Evolutionary conservation across 2,329 filamentous ascomycete genomes (phyloP).

Genomic region (Ophiocordyceps sinensis): DNA sequence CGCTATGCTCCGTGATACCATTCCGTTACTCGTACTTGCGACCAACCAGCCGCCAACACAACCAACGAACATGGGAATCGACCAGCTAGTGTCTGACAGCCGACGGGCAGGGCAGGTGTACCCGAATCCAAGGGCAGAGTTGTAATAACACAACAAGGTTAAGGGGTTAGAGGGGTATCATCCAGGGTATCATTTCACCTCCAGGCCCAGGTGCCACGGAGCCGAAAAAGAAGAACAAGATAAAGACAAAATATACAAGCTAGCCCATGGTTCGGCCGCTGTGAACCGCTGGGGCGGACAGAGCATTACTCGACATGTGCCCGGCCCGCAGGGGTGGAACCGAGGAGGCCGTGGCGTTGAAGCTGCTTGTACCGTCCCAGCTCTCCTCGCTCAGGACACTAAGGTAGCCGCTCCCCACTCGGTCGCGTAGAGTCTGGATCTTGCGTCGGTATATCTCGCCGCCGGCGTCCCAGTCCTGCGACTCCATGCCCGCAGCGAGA

Average conservation of each 20-base stretch:
- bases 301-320: conserved; percentile 16
- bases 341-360: conserved; percentile 9
- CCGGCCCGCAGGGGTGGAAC: conserved; percentile 14
- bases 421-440: conserved; percentile 71
- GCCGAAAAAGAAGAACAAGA: neutral
- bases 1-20: conserved; percentile 24
- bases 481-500: conserved; percentile 12
- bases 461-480: conserved; percentile 48
- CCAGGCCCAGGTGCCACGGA: neutral
- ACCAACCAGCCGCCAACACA: conserved; percentile 8
- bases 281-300: conserved; percentile 32
- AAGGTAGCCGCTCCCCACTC: conserved; percentile 78
- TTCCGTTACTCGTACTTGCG: conserved; percentile 5
- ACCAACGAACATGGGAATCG: conserved; percentile 5
- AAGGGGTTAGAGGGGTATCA: conserved; percentile 12
- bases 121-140: neutral
- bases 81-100: neutral
- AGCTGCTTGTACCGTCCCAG: conserved; percentile 31
- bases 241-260: conserved; percentile 3
- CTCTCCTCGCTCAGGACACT: conserved; percentile 70
- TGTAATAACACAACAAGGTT: conserved; percentile 5
- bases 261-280: conserved; percentile 37
- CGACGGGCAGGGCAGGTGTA: too few relatives aligned
- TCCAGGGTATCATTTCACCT: conserved; percentile 5
- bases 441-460: conserved; percentile 77